Evolutionary conservation across 106 monocot species (phyloP), one percentile per base, ranked within the genome.

Genomic region (Platanthera guangdongensis): DNA sequence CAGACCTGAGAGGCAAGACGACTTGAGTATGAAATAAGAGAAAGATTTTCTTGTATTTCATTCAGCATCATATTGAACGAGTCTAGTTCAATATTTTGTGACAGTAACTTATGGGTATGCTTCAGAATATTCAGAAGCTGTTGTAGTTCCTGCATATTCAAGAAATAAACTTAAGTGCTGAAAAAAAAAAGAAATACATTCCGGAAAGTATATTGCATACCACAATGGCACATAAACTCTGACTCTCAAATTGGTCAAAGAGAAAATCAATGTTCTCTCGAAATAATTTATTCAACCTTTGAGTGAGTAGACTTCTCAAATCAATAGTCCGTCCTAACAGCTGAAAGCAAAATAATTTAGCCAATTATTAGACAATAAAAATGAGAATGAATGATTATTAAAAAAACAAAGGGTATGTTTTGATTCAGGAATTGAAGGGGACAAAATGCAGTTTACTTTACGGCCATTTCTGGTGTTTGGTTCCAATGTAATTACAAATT

Each of bases 31-130:
- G 97, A 99, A 85, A 99, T 86, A 78, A 99, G 89, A 9, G 97
- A 99, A 73, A 94, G 89, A 60, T 89, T 99, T 80, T 99, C 97
- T 79, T 99, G 89, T 88, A 99, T 94, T 84, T 99, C 97, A 84
- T 90, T 89, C 45, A 94, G 75, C 85, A 99, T 92, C 18, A 99
- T 73, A 73, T 63, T 68, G 75, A 92, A 99, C 47, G 94, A 88
- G 81, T 99, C 97, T 53, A 99, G 80, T 72, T 84, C 85, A 76
- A 99, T 91, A 85, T 85, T 78, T 76, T 79, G 60, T 47, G 83
- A 89, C 72, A 99, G 85, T n/a, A 90, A 81, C n/a, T 87, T 76
- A 85, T 99, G 92, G 2, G 88, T 87, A 46, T 85, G 85, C 78
- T 94, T 81, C 81, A 99, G 83, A 63, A 99, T 49, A 77, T 90